These are phyloP conservation scores for Thalassiosira mediterranea DNA, from an alignment of 352 stramenopile genomes.

Conservation along the genomic window DNA sequence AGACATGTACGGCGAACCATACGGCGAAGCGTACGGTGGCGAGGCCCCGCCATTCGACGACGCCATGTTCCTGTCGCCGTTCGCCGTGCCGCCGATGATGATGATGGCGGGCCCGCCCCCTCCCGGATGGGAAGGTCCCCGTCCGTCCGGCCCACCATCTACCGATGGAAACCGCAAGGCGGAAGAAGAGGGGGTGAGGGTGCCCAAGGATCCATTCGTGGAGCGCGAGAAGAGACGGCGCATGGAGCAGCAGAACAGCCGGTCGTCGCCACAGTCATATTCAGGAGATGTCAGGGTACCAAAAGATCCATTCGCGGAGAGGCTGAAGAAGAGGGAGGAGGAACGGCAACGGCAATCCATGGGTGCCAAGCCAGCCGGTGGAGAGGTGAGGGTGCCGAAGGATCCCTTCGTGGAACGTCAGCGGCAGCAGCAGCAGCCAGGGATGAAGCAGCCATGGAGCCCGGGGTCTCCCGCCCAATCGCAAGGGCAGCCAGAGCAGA, in stretches of 20 bases:
- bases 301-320: slow-evolving; percentile 17
- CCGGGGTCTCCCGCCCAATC: too few relatives aligned
- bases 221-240: slow-evolving; percentile 13
- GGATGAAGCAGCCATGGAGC: too few relatives aligned
- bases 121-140: not conserved
- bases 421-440: not conserved
- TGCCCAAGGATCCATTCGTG: slow-evolving; percentile 22
- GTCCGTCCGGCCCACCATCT: not conserved
- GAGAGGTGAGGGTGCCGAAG: not conserved
- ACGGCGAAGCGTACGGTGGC: not conserved
- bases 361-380: too few relatives aligned
- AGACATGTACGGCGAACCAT: not conserved
- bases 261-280: not conserved
- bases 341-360: not conserved
- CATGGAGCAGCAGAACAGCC: not conserved
- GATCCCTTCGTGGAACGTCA: not conserved
- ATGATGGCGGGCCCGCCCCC: not conserved
- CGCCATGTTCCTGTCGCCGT: slow-evolving; percentile 10
- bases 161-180: not conserved
- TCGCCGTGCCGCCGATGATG: slow-evolving; percentile 7
- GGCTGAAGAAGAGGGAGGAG: too few relatives aligned
- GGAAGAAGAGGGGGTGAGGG: slow-evolving; percentile 18
- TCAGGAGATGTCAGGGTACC: not conserved
- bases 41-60: not conserved
- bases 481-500: too few relatives aligned